A percentile compares a stretch with the other conserved stretches of the same genome.
phyloP scores from a whole-genome alignment of 257 asterid genomes.

The Catharanthus roseus region DNA sequence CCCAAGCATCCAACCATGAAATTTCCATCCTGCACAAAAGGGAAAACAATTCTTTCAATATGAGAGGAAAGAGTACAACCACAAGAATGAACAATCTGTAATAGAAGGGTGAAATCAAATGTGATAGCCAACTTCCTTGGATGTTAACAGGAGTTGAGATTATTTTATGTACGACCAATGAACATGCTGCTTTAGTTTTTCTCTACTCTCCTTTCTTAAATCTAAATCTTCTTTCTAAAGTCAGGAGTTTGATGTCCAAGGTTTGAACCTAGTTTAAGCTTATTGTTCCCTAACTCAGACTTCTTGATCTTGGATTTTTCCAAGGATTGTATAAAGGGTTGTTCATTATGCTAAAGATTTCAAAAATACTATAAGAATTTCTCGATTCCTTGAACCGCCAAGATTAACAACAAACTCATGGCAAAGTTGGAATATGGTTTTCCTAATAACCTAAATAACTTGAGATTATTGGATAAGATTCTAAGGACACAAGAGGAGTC shows the following conservation, averaged over 20 bases:
- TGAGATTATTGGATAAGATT: not conserved
- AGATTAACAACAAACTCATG: not conserved
- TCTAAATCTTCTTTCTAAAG: not conserved
- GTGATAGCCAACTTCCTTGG: not conserved
- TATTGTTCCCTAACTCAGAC: slow-evolving; percentile 2
- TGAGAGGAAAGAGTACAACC: not conserved
- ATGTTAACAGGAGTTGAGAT: not conserved
- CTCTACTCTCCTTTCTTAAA: not conserved
- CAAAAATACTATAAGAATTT: not conserved
- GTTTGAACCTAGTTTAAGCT: not conserved
- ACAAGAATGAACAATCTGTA: not conserved
- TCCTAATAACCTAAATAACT: not conserved
- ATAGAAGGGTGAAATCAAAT: not conserved
- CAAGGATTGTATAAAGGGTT: not conserved
- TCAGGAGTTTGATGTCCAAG: not conserved
- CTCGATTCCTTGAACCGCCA: not conserved
- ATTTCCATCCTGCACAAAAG: slow-evolving; percentile 80
- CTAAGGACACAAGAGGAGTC: not conserved
- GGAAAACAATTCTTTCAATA: not conserved
- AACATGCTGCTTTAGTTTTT: not conserved
- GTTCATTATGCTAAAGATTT: not conserved
- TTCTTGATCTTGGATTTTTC: not conserved
- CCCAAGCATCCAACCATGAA: slow-evolving; percentile 99
- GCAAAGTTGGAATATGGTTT: not conserved
- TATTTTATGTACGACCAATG: not conserved